Percentiles rank a stretch among this genome's conserved stretches.
Evolutionary conservation across 179 eudicot species (phyloP).

Genomic region (Patellifolia procumbens): DNA sequence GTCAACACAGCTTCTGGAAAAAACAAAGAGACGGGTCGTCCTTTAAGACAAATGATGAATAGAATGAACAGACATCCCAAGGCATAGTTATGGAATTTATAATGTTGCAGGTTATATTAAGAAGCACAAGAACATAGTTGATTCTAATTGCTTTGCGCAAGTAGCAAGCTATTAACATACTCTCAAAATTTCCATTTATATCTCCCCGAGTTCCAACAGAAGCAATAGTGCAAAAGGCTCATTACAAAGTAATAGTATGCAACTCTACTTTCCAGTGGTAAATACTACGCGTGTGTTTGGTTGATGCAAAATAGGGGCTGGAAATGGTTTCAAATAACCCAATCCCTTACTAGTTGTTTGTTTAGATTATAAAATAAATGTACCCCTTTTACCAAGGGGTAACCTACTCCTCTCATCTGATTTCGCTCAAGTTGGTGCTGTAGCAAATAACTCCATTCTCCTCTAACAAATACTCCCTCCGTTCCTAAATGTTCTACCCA

Average conservation of each 20-base stretch:
- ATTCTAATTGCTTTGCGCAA: neutral
- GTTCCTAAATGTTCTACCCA: no score
- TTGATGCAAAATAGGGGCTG: no score
- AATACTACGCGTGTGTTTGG: no score
- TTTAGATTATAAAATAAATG: no score
- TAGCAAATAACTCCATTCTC: no score
- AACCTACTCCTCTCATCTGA: no score
- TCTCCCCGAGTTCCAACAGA: neutral
- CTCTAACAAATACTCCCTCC: no score
- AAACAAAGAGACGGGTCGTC: neutral
- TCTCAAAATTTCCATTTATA: neutral
- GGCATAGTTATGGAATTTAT: neutral
- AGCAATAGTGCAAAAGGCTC: neutral
- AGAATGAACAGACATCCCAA: neutral
- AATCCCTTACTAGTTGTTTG: no score
- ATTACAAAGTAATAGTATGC: neutral
- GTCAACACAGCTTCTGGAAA: neutral
- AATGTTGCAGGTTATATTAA: neutral
- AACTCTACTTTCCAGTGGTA: neutral
- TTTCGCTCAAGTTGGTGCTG: no score
- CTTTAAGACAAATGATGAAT: neutral
- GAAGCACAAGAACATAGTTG: neutral
- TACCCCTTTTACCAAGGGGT: no score
- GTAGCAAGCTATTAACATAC: neutral
- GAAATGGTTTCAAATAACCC: no score